Base-by-base conservation (phyloP, 768 basidiomycete species). In the Exsudoporus frostii region DNA sequence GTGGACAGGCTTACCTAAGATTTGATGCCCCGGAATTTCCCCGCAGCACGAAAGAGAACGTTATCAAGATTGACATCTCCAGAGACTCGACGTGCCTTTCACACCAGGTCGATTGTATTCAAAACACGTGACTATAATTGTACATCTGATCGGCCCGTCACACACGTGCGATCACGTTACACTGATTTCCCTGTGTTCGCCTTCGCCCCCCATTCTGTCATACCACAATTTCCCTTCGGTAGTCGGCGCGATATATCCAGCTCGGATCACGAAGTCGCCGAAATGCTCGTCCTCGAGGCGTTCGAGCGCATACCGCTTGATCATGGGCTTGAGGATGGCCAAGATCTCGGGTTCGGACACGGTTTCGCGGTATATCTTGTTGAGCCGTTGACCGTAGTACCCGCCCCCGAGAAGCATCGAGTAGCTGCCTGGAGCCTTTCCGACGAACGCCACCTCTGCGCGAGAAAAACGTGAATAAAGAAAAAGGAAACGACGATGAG, bases 351-450 rank as follows among this genome's bases (percentile, higher is more conserved):
- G 89, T 69, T 96, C 94, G 4, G 89, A 86, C 36, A 95, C 92
- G 7, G 84, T 81, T 76, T 93, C 91, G 72, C 92, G 79, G 73
- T 93, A 98, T 49, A 97, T 95, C 74, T 98, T 98, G 77, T 96
- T 96, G 62, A 99, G 75, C 33, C 96, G 81, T 69, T 98, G 89
- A 34, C 96, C 97, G 59, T 92, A 79, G 75, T 93, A 97, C 1
- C 94, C 94, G 50, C 96, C 96, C 37, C 97, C 96, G 32, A 99
- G 85, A 30, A 98, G 81, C 94, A 98, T 97, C 41, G 86, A 66
- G 69, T 99, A 99, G 30, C 84, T 79, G 13, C 92, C 94, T 1
- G 88, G 92, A 1, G 97, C 93, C 73, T 98, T 98, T 30, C 97
- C 96, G 36, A 98, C 86, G 63, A 98, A 96, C 1, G 94, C 97